Base-by-base conservation (phyloP, 2,329 filamentous ascomycete genomes). In the Colletotrichum eleusines region DNA sequence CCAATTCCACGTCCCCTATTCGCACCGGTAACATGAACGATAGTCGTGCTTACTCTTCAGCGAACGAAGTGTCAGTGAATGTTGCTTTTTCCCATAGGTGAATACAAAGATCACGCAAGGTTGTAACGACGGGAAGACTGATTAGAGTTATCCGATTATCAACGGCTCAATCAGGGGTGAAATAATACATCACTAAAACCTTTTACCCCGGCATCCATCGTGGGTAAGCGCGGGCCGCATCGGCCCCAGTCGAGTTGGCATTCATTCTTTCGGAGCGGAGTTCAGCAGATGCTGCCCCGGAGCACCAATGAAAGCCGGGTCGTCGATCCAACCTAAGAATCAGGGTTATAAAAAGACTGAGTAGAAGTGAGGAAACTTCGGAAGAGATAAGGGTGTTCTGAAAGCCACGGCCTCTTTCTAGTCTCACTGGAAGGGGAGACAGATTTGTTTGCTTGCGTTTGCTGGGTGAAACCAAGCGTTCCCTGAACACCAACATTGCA, bases 11-110 rank as follows among this genome's bases (percentile, higher is more conserved):
- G 57, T 20, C 16, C 33, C 20, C 42, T 28, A 26, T 65, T 65
- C 6, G 33, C 61, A 44, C 42, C 44, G 3, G 60, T 64, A 5
- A 64, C 60, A 18, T 64, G 42, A 20, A 57, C 35, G 46, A 53
- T 23, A n/a, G 33, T 6, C 33, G 28, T 53, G 6, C 12, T 42
- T 23, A 11, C 18, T 9, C 16, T 14, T 14, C n/a, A n/a, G n/a
- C n/a, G 11, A 48, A 9, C 14, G 20, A 23, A 16, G 14, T 1
- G n/a, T 31, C 3, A n/a, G 35, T 26, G n/a, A 18, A 6, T 40
- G 33, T 5, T 1, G 16, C 5, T 23, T 9, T n/a, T 46, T n/a
- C 1, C 11, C n/a, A 9, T 26, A 28, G 48, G 31, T 11, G 33
- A 6, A 14, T 26, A 16, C 12, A 55, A 14, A n/a, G 6, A 26